Base-by-base conservation (phyloP, 139 green algal species). In the Ettlia oleoabundans region DNA sequence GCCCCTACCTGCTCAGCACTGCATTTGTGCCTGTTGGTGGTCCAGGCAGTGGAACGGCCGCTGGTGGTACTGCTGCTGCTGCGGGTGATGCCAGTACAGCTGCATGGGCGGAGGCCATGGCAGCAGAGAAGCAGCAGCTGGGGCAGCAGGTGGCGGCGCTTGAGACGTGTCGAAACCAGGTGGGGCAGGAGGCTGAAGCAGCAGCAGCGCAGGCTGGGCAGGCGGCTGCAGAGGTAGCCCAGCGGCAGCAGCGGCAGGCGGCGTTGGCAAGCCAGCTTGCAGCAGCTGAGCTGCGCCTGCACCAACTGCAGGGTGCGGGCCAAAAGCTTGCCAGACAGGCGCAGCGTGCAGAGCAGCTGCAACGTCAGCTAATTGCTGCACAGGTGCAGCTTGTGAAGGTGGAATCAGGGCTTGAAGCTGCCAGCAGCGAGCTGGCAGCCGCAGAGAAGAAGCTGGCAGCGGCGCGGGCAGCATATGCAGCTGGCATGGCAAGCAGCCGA, bases 231-330 rank as follows among this genome's bases (percentile, higher is more conserved):
- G 63, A 67, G 21, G 19, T 61, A 30, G 43, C 42, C 41, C 35
- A 75, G 42, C 85, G 53, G 71, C 82, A 78, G 40, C 58, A 67
- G 5, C 3, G 15, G 33, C 26, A 88, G 75, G n/a, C 71, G n/a
- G 43, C 65, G 4, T 28, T 15, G 18, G 55, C 55, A 9, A 22
- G 55, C 63, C 32, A 38, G 63, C 30, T 41, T 21, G 26, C 21
- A 69, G 30, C 63, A 10, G 63, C 63, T n/a, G n/a, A 55, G 66
- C 37, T 35, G 35, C 51, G 22, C 41, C 35, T 83, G 58, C 47
- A 78, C 41, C 80, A 71, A 66, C 80, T 80, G 72, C 72, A 78
- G 33, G 35, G 72, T 19, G 51, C 61, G 62, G 22, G 63, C 37
- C 10, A n/a, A 30, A 72, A 47, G 40, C 63, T 35, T 35, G 37